Conservation (phyloP, 164 flowering plant species). For the Echeveria elegans region DNA sequence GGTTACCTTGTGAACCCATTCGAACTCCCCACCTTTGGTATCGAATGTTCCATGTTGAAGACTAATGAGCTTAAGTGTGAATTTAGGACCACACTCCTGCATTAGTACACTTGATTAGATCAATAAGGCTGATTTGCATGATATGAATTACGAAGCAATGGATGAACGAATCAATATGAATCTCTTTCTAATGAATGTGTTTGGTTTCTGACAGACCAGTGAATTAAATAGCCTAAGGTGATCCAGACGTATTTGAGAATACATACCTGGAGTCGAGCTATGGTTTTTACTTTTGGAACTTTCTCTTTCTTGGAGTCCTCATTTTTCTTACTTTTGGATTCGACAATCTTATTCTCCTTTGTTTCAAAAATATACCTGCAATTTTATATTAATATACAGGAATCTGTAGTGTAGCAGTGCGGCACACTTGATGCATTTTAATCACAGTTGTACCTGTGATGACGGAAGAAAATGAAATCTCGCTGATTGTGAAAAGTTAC, state of each 20-base stretch:
- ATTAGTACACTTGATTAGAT: background rate
- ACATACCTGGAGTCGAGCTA: conserved; percentile 81
- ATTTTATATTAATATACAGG: background rate
- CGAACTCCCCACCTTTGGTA: conserved; percentile 86
- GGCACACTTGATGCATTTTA: background rate
- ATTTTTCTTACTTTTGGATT: conserved; percentile 29
- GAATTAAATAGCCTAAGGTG: background rate
- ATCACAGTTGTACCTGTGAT: conserved; percentile 51
- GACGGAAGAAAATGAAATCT: conserved; percentile 89
- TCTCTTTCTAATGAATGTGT: background rate
- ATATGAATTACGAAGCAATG: background rate
- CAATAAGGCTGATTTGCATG: background rate
- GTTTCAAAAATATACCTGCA: conserved; percentile 69
- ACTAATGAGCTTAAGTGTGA: conserved; percentile 72
- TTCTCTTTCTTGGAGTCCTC: conserved; percentile 31
- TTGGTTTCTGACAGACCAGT: background rate
- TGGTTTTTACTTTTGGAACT: conserved; percentile 28
- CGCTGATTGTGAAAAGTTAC: conserved; percentile 95
- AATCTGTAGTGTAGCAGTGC: background rate
- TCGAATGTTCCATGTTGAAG: conserved; percentile 98
- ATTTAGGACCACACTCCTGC: conserved; percentile 95
- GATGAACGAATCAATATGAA: too few relatives aligned
- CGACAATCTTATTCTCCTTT: conserved; percentile 49
- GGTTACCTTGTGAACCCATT: conserved; percentile 97
- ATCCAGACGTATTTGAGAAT: background rate